A percentile compares a stretch with the other conserved stretches of the same genome.
Conservation (phyloP, 106 monocot species). For the Phalaenopsis equestris region DNA sequence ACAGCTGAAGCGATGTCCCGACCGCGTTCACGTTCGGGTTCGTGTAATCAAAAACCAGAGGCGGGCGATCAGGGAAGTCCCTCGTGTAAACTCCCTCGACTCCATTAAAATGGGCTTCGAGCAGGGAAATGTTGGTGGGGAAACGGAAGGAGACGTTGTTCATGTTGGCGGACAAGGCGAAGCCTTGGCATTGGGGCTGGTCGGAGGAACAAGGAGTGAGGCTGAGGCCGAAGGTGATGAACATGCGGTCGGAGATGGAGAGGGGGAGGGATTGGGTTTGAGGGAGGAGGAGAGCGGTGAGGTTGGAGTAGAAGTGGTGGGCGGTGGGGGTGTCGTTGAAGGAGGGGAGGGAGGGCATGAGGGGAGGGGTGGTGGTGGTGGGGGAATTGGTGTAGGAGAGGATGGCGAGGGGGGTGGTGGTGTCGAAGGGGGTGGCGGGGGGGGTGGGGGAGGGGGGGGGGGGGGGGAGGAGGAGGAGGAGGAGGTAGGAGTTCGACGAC, state of each 20-base stretch:
- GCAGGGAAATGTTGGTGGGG: conserved; percentile 37
- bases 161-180: conserved; percentile 39
- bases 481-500: no score
- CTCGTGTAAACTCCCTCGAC: conserved; percentile 26
- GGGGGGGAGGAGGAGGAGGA: conserved; percentile 48
- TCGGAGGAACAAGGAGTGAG: conserved; percentile 22
- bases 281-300: conserved; percentile 21
- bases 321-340: conserved; percentile 56
- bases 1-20: background rate
- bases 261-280: conserved; percentile 34
- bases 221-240: conserved; percentile 56
- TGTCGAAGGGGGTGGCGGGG: conserved; percentile 14
- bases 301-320: conserved; percentile 44
- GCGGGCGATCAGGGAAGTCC: conserved; percentile 61
- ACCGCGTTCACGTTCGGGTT: conserved; percentile 10
- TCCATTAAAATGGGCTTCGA: conserved; percentile 38
- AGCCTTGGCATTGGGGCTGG: conserved; percentile 19
- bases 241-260: conserved; percentile 45
- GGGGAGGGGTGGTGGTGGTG: background rate
- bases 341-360: conserved; percentile 45
- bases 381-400: conserved; percentile 23
- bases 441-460: conserved; percentile 36
- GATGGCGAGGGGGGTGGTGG: conserved; percentile 48
- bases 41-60: conserved; percentile 43
- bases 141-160: conserved; percentile 64